Conservation (phyloP, 306 rosid genomes). For the Rosa rugosa region DNA sequence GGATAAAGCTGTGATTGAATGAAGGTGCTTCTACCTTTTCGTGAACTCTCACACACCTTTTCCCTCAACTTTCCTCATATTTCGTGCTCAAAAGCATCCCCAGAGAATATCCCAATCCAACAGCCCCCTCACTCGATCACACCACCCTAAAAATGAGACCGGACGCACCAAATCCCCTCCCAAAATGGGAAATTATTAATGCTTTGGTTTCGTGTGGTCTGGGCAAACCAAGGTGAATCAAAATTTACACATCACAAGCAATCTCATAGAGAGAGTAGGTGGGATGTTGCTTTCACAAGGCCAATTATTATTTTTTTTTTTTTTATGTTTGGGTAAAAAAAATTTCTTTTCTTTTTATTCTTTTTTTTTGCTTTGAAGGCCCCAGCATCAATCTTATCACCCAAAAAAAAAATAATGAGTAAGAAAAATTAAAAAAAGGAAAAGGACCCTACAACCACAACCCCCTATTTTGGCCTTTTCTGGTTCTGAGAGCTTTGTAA, state of each 20-base stretch:
- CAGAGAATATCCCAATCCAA: conserved; percentile 23
- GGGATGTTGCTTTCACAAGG: conserved; percentile 41
- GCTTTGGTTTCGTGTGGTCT: conserved; percentile 30
- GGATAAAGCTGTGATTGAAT: conserved; percentile 10
- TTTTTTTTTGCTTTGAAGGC: conserved; percentile 3
- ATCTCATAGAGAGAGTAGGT: conserved; percentile 31
- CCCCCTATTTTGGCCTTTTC: conserved; percentile 8
- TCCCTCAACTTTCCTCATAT: background rate
- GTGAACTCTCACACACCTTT: conserved; percentile 7
- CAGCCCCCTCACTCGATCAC: background rate
- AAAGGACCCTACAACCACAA: conserved; percentile 34
- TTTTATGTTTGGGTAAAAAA: background rate
- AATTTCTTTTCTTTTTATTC: conserved; percentile 2
- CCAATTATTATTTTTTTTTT: conserved; percentile 11
- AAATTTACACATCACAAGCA: conserved; percentile 35
- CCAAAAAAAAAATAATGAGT: background rate
- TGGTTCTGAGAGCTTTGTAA: conserved; percentile 24
- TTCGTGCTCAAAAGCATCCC: background rate
- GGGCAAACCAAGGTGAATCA: conserved; percentile 37
- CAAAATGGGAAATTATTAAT: background rate
- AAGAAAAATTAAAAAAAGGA: background rate
- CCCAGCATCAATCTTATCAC: conserved; percentile 21
- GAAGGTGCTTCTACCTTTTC: background rate
- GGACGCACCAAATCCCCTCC: background rate
- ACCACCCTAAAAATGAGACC: background rate